Evolutionary conservation across 2,329 filamentous ascomycete species (phyloP), one percentile per base, ranked within the genome.

Genomic region (Alternaria solani): DNA sequence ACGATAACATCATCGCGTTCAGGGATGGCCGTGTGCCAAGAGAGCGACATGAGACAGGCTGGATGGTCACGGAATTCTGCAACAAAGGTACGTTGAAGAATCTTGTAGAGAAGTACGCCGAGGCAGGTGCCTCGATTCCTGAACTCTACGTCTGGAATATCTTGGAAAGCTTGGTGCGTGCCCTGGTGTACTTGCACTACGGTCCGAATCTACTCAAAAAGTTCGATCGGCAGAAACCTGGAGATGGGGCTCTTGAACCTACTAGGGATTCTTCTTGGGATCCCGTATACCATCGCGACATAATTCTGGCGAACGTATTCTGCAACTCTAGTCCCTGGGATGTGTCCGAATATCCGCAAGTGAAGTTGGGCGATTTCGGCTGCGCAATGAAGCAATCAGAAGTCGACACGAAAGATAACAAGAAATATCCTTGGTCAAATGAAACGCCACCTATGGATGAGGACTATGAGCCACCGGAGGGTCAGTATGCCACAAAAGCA

Each of bases 11-110:
- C 4, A 28, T 52, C 9, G 23, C n/a, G 36, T 41, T 39, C 36
- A 20, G 28, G 16, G 36, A 20, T 9, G n/a, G 23, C 20, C 16
- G 3, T 16, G 23, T n/a, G 16, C 34, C 34, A 1, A 18, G 26
- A 23, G 16, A 12, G 11, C 3, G 20, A 30, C 39, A 41, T 36
- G 49, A 52, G 2, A 38, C 36, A 11, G 32, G 30, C 7, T 52
- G 49, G 36, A 26, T 52, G 25, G 26, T 52, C 2, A 52, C 49
- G 36, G 49, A 52, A 23, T 52, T 42, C 49, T 52, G 49, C 49
- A 23, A 52, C n/a, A 41, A 30, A 18, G 49, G 36, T n/a, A 52
- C 49, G 1, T 30, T 52, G 32, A 8, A 20, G 3, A 12, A 52
- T 11, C 16, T 52, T 6, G 6, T 52, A 8, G 39, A 16, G 23